Evolutionary conservation across 2,329 filamentous ascomycete genomes (phyloP).

Genomic region (Xylaria sp.): DNA sequence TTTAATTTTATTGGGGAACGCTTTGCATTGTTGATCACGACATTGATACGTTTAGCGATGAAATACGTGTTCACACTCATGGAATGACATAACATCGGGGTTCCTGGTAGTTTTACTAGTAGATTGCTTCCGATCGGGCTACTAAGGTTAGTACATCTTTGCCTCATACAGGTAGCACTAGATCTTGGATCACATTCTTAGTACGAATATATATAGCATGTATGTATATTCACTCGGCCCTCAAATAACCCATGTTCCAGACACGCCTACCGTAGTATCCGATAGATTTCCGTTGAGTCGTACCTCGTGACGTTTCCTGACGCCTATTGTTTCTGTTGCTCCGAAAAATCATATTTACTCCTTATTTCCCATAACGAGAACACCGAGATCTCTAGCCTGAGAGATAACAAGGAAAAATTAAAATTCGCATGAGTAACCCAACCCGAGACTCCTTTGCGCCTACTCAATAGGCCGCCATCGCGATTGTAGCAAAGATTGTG

Average conservation of each 20-base stretch:
- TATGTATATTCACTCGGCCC: slow-evolving; percentile 3
- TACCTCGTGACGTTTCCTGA: slow-evolving; percentile 12
- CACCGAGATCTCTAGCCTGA: neutral
- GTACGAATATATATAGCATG: no score
- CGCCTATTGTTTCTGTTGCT: neutral
- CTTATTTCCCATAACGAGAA: neutral
- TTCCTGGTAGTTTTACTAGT: neutral
- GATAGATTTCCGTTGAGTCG: neutral
- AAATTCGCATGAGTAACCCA: neutral
- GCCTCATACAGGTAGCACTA: neutral
- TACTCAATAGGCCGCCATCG: neutral
- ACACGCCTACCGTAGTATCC: neutral
- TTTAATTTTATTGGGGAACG: no score
- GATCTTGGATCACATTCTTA: neutral
- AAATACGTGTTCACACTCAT: neutral
- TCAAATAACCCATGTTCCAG: slow-evolving; percentile 8
- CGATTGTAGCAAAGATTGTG: neutral
- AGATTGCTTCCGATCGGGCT: neutral
- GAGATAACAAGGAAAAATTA: neutral
- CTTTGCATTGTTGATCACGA: no score
- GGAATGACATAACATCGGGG: no score
- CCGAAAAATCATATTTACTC: neutral
- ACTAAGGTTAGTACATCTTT: neutral
- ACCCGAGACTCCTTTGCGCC: neutral
- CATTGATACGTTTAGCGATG: no score